These are phyloP conservation scores for Vitis vinifera DNA, from an alignment of 164 flowering plant genomes.

Conservation along the genomic window DNA sequence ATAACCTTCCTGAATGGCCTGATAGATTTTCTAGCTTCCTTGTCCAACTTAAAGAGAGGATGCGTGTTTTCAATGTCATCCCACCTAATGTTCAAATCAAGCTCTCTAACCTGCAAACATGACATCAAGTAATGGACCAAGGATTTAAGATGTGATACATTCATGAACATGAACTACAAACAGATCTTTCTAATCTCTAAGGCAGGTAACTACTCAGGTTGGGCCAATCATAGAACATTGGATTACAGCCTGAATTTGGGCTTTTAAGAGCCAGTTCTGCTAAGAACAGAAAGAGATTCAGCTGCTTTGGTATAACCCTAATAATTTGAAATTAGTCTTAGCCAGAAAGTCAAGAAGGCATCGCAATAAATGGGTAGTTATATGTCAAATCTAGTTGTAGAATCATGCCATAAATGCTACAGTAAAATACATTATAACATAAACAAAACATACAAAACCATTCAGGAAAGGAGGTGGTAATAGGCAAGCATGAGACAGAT, in stretches of 20 bases:
- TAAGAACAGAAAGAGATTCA: neutral
- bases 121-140: slow-evolving; percentile 11
- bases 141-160: neutral
- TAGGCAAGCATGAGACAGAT: neutral
- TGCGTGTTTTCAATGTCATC: slow-evolving; percentile 68
- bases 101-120: slow-evolving; percentile 72
- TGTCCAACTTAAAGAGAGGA: slow-evolving; percentile 42
- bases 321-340: neutral
- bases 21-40: slow-evolving; percentile 56
- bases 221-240: neutral
- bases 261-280: neutral
- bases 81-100: slow-evolving; percentile 75
- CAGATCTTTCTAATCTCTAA: neutral
- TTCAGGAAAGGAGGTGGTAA: neutral
- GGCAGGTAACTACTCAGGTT: neutral
- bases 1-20: slow-evolving; percentile 77
- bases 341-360: neutral
- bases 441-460: neutral
- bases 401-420: neutral
- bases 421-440: neutral
- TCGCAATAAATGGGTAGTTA: neutral
- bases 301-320: neutral
- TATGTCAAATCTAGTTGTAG: neutral
- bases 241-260: neutral
- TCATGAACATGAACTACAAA: neutral